These are phyloP conservation scores for Malassezia vespertilionis DNA, from an alignment of 1,284 basidiomycete species.

Conservation along the genomic window DNA sequence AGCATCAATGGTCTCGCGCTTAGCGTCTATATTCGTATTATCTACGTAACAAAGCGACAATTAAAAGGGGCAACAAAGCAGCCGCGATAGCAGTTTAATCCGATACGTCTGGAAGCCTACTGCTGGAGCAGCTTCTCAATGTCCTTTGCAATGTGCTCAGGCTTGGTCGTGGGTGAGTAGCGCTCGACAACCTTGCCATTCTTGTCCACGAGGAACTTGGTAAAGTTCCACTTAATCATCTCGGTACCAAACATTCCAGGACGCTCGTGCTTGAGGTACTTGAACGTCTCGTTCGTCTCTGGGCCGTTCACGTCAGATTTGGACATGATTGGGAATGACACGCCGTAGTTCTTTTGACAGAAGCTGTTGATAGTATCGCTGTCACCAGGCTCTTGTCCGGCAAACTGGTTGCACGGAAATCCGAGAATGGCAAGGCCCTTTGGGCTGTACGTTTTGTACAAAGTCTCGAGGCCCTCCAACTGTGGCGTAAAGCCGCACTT, in stretches of 20 bases:
- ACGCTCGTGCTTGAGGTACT: conserved; percentile 72
- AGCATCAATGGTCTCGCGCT: too few species aligned
- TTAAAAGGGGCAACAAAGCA: too few species aligned
- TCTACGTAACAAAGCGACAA: too few species aligned
- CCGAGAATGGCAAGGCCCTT: conserved; percentile 67
- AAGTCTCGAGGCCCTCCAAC: conserved; percentile 70
- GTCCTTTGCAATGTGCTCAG: conserved; percentile 58
- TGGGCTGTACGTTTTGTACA: conserved; percentile 74
- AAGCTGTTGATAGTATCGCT: conserved; percentile 38
- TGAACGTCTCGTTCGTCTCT: conserved; percentile 64
- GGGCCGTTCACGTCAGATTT: conserved; percentile 72
- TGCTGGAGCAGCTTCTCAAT: conserved; percentile 53
- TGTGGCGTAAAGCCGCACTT: conserved; percentile 62
- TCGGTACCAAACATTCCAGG: conserved; percentile 61
- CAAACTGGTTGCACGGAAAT: conserved; percentile 82
- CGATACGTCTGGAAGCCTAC: too few species aligned
- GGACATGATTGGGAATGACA: conserved; percentile 45
- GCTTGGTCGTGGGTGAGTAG: conserved; percentile 68
- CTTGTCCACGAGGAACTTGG: conserved; percentile 51
- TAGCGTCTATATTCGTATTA: background rate
- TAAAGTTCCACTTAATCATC: conserved; percentile 58
- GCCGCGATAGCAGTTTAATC: too few species aligned
- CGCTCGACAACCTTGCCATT: conserved; percentile 62
- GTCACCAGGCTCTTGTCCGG: conserved; percentile 38
- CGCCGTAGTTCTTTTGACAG: conserved; percentile 46